Evolutionary conservation across 176 grass and related monocot species (phyloP).

Genomic region (Phragmites australis): DNA sequence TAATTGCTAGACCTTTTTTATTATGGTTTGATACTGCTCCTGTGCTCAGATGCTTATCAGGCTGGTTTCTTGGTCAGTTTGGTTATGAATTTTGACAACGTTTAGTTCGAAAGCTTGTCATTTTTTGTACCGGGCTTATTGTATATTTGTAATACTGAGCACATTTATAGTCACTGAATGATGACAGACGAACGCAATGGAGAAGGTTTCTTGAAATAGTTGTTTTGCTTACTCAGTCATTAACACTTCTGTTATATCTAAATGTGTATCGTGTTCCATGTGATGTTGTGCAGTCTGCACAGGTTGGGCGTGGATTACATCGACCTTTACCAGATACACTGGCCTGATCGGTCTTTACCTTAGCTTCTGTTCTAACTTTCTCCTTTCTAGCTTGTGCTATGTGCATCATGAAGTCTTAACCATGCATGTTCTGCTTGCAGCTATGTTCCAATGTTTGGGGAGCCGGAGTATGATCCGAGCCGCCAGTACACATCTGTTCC

Average conservation of each 20-base stretch:
- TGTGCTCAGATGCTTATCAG: too few species aligned
- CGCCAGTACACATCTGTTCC: constrained; percentile 61
- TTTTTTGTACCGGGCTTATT: too few species aligned
- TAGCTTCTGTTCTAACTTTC: neutral
- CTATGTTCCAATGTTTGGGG: constrained; percentile 97
- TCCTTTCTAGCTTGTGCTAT: neutral
- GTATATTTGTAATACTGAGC: too few species aligned
- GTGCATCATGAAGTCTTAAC: neutral
- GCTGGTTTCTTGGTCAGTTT: too few species aligned
- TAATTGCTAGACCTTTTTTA: neutral
- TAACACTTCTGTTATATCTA: neutral
- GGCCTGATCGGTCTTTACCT: constrained; percentile 74
- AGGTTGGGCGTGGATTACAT: constrained; percentile 78
- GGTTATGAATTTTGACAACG: too few species aligned
- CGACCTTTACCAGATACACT: constrained; percentile 97
- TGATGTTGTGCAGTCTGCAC: constrained; percentile 50
- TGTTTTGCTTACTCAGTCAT: neutral
- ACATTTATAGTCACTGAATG: neutral
- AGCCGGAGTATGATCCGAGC: constrained; percentile 66
- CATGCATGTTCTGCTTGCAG: constrained; percentile 19
- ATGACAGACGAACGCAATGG: too few species aligned
- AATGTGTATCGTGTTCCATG: constrained; percentile 1
- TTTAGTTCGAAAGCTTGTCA: neutral
- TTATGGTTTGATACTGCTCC: neutral
- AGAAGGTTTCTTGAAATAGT: neutral